Evolutionary conservation across 2,329 filamentous ascomycete species (phyloP).

Genomic region (Cladophialophora yegresii): DNA sequence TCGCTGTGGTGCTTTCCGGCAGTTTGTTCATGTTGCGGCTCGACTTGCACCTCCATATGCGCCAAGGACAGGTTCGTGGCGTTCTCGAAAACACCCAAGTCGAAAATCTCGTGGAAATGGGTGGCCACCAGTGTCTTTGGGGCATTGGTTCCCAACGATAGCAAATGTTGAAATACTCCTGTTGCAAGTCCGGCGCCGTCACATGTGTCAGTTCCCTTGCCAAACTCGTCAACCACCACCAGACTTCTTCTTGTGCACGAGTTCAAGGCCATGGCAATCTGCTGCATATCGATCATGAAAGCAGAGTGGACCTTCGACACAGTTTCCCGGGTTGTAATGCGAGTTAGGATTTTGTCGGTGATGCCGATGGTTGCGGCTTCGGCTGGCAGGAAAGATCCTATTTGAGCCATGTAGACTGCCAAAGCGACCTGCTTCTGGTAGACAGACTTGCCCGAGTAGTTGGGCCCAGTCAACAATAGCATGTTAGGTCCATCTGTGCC

Average conservation of each 20-base stretch:
- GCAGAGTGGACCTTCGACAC: slow-evolving; percentile 66
- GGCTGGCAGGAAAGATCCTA: slow-evolving; percentile 90
- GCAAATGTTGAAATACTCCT: slow-evolving; percentile 60
- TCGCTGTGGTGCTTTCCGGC: slow-evolving; percentile 51
- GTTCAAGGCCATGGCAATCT: slow-evolving; percentile 74
- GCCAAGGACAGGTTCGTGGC: slow-evolving; percentile 54
- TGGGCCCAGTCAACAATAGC: slow-evolving; percentile 84
- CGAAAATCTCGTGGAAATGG: slow-evolving; percentile 62
- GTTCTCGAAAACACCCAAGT: slow-evolving; percentile 55
- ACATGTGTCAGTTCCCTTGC: slow-evolving; percentile 62
- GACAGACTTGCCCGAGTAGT: slow-evolving; percentile 94
- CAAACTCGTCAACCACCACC: slow-evolving; percentile 90
- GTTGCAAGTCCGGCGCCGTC: slow-evolving; percentile 67
- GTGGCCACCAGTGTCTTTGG: slow-evolving; percentile 65
- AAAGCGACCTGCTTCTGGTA: slow-evolving; percentile 92
- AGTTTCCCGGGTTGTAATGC: slow-evolving; percentile 73
- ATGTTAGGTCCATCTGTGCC: slow-evolving; percentile 59
- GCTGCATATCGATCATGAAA: slow-evolving; percentile 82
- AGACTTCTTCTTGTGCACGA: slow-evolving; percentile 75
- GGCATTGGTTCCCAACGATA: slow-evolving; percentile 51
- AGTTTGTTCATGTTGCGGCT: slow-evolving; percentile 34
- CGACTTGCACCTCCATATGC: slow-evolving; percentile 59
- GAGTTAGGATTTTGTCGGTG: slow-evolving; percentile 88
- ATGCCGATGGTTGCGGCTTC: slow-evolving; percentile 74
- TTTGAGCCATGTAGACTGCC: slow-evolving; percentile 88